Conservation (phyloP, 1,284 basidiomycete species). For the Fomitopsis schrenkii region DNA sequence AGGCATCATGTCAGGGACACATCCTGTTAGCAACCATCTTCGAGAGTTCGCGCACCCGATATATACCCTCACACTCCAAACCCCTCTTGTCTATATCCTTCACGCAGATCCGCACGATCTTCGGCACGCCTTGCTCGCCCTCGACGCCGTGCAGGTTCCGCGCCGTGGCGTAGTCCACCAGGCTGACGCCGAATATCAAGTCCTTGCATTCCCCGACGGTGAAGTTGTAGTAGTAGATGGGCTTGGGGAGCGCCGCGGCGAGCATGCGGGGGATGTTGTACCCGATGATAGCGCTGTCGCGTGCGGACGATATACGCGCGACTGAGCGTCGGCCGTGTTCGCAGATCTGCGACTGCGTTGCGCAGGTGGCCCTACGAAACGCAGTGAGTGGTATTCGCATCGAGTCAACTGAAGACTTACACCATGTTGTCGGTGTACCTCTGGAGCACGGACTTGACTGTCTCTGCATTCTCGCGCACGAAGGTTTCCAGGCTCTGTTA, state of each 20-base stretch:
- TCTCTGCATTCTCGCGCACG: slow-evolving; percentile 67
- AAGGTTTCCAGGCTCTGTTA: slow-evolving; percentile 78
- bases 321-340: slow-evolving; percentile 54
- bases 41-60: slow-evolving; percentile 49
- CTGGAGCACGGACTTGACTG: slow-evolving; percentile 62
- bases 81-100: slow-evolving; percentile 81
- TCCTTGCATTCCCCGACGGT: slow-evolving; percentile 86
- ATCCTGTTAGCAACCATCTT: neutral
- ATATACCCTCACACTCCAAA: slow-evolving; percentile 82
- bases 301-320: slow-evolving; percentile 64
- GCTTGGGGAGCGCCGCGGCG: slow-evolving; percentile 58
- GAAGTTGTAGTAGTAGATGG: slow-evolving; percentile 73
- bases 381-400: neutral
- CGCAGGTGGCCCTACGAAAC: slow-evolving; percentile 54
- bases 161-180: slow-evolving; percentile 90
- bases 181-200: slow-evolving; percentile 88
- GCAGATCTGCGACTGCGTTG: slow-evolving; percentile 67
- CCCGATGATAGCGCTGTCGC: slow-evolving; percentile 58
- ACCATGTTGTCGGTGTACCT: slow-evolving; percentile 76
- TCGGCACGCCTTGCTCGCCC: slow-evolving; percentile 47
- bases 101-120: slow-evolving; percentile 83
- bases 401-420: slow-evolving; percentile 37
- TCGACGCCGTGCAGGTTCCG: slow-evolving; percentile 72
- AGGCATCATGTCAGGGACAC: neutral
- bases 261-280: slow-evolving; percentile 55